phyloP scores from a whole-genome alignment of 139 green algal genomes.

The Asterochloris sp. region DNA sequence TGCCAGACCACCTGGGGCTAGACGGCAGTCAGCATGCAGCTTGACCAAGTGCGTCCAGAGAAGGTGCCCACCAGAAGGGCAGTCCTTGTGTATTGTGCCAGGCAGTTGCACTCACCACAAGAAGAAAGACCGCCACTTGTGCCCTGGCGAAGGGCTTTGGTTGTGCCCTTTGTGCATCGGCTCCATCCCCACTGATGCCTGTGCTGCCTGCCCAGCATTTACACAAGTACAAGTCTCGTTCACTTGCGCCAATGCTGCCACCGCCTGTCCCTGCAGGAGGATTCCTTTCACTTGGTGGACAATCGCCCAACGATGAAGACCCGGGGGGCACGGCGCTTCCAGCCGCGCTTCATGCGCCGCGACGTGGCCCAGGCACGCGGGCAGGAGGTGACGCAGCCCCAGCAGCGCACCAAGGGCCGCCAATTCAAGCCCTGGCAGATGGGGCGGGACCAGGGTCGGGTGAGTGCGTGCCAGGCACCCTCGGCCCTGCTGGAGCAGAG shows the following conservation, averaged over 20 bases:
- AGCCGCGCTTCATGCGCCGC: conserved; percentile 24
- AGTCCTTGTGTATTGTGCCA: no score
- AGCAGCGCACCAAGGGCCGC: conserved; percentile 4
- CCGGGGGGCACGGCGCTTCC: conserved; percentile 57
- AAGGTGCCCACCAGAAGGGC: no score
- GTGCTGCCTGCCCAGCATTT: neutral
- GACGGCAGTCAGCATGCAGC: no score
- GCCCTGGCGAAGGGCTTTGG: neutral
- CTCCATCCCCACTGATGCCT: neutral
- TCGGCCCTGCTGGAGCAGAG: neutral
- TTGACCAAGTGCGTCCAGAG: no score
- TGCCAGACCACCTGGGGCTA: no score
- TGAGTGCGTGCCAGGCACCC: neutral
- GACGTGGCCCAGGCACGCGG: no score
- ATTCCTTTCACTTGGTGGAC: conserved; percentile 96
- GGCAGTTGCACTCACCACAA: neutral
- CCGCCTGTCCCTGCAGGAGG: conserved; percentile 60
- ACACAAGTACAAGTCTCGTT: no score
- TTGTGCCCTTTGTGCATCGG: neutral
- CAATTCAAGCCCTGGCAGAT: no score
- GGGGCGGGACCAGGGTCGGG: conserved; percentile 27
- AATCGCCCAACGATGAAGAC: conserved; percentile 59
- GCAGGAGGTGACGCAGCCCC: neutral
- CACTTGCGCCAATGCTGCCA: neutral
- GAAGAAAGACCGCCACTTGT: neutral